Evolutionary conservation across 2,329 filamentous ascomycete genomes (phyloP).

Genomic region (Trichoderma aggressivum): DNA sequence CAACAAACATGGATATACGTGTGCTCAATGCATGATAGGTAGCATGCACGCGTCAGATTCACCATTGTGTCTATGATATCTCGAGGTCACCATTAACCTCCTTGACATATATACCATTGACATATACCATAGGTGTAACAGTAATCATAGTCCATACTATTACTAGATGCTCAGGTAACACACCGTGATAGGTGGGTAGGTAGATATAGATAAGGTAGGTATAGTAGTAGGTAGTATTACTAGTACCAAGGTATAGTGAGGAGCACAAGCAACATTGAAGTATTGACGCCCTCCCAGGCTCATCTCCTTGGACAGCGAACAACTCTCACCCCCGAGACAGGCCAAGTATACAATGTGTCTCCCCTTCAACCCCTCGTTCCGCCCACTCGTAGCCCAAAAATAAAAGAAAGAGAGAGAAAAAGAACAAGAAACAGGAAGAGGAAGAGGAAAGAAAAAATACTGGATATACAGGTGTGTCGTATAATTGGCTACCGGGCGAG

Average conservation of each 20-base stretch:
- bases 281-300: background rate
- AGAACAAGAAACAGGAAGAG: background rate
- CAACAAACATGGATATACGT: background rate
- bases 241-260: conserved; percentile 3
- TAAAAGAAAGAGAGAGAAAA: background rate
- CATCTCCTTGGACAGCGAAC: background rate
- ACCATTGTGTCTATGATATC: background rate
- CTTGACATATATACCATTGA: too few relatives aligned
- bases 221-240: background rate
- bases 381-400: background rate
- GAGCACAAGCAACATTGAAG: background rate
- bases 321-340: background rate
- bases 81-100: background rate
- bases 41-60: conserved; percentile 3
- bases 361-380: background rate
- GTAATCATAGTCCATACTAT: background rate
- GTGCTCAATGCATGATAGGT: background rate
- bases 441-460: background rate
- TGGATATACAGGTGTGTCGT: conserved; percentile 19
- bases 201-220: background rate
- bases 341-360: background rate
- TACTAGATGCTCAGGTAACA: background rate
- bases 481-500: conserved; percentile 18
- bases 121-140: background rate
- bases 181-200: background rate